Conservation (phyloP, 371 early-diverging fungal species). For the Mucor plumbeus region DNA sequence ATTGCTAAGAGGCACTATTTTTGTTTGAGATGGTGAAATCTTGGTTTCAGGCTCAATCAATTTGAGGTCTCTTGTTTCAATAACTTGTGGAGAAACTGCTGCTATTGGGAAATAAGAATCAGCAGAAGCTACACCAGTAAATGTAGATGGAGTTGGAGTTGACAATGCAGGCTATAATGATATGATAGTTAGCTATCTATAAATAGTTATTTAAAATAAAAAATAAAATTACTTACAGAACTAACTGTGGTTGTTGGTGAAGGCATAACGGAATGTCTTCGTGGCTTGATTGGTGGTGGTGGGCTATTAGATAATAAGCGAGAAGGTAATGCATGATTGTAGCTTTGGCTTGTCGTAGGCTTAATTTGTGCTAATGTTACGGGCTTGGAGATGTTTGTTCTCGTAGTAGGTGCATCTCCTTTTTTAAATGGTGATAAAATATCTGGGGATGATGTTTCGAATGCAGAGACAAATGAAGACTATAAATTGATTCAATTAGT, state of each 20-base stretch:
- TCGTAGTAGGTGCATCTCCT: not conserved
- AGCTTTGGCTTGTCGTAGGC: not conserved
- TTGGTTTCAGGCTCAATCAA: not conserved
- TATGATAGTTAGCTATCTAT: not conserved
- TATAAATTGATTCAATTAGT: not conserved
- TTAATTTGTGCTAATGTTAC: not conserved
- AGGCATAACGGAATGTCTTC: not conserved
- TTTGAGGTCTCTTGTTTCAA: not conserved
- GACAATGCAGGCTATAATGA: not conserved
- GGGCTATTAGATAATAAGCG: not conserved
- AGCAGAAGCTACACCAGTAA: not conserved
- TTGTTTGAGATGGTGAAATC: not conserved
- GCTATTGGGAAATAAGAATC: not conserved
- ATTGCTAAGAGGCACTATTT: not conserved
- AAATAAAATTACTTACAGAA: not conserved
- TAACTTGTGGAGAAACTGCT: not conserved
- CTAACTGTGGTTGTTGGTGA: not conserved
- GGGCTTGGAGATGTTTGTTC: not conserved
- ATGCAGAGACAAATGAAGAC: constrained; percentile 26
- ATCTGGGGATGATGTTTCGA: constrained; percentile 10
- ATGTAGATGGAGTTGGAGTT: not conserved
- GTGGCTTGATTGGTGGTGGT: not conserved
- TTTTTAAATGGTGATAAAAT: not conserved
- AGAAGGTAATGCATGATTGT: not conserved
- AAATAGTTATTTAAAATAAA: not conserved